Conservation (phyloP, 768 basidiomycete genomes). For the Suillus lakei region DNA sequence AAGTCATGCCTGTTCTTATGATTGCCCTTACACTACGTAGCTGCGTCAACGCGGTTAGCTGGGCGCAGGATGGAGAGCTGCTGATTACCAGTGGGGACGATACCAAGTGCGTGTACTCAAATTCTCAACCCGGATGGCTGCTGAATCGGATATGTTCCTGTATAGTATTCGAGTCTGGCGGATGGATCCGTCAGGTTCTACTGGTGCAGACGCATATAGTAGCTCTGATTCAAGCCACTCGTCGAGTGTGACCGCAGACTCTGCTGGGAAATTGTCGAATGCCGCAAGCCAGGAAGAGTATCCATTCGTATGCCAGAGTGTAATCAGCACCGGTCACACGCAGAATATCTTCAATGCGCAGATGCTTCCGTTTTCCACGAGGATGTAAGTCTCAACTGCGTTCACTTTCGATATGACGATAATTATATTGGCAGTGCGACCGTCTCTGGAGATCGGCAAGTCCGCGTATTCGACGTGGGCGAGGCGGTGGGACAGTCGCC, state of each 20-base stretch:
- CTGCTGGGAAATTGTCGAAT: constrained; percentile 25
- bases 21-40: constrained; percentile 36
- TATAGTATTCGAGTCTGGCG: constrained; percentile 79
- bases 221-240: background rate
- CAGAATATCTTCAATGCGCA: constrained; percentile 87
- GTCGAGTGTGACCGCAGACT: background rate
- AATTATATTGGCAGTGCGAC: constrained; percentile 53
- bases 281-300: constrained; percentile 42
- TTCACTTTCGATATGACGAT: constrained; percentile 15
- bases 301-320: constrained; percentile 66
- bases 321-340: constrained; percentile 80
- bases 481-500: constrained; percentile 41
- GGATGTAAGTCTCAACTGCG: constrained; percentile 58
- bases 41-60: constrained; percentile 79
- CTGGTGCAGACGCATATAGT: background rate
- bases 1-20: background rate
- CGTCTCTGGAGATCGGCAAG: constrained; percentile 75
- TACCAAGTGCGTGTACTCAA: constrained; percentile 52
- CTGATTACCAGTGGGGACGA: constrained; percentile 79
- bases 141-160: background rate
- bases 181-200: constrained; percentile 47
- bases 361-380: constrained; percentile 78
- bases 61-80: constrained; percentile 68
- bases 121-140: background rate
- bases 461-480: constrained; percentile 78